phyloP scores from a whole-genome alignment of 768 basidiomycete species.

The Rhodotorula sphaerocarpa region DNA sequence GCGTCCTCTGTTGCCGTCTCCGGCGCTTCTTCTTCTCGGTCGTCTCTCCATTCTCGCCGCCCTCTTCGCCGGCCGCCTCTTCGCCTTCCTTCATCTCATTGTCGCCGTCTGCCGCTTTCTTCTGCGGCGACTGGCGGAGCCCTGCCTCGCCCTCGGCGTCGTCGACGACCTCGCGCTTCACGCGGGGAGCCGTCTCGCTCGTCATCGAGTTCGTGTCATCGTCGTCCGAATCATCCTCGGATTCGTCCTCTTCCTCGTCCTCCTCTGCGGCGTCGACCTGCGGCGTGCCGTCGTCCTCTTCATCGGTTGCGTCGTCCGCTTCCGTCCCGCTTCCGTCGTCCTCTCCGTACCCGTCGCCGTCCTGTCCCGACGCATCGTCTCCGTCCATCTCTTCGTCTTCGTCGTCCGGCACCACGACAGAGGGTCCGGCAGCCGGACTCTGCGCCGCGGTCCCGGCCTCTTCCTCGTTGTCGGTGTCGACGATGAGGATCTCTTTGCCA shows the following conservation, averaged over 20 bases:
- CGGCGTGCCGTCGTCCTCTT: neutral
- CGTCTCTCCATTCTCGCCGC: neutral
- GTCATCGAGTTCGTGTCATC: slow-evolving; percentile 14
- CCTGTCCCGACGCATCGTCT: slow-evolving; percentile 8
- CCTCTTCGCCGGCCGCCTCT: neutral
- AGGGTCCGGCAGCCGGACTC: no score
- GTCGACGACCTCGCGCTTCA: slow-evolving; percentile 9
- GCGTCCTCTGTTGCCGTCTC: neutral
- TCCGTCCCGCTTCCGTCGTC: slow-evolving; percentile 14
- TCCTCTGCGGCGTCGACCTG: neutral
- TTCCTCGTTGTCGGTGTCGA: slow-evolving; percentile 10
- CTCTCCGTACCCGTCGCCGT: neutral
- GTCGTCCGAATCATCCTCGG: slow-evolving; percentile 24
- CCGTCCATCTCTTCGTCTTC: slow-evolving; percentile 7
- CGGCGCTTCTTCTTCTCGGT: slow-evolving; percentile 21
- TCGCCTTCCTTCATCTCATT: slow-evolving; percentile 1
- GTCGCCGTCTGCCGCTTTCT: neutral
- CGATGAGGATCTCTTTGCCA: slow-evolving; percentile 3
- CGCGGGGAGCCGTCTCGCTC: slow-evolving; percentile 3
- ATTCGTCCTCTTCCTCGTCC: slow-evolving; percentile 5
- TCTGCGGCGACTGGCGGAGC: slow-evolving; percentile 6
- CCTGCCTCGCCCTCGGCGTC: slow-evolving; percentile 4
- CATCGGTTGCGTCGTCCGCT: neutral
- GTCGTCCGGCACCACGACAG: neutral
- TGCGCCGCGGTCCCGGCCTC: slow-evolving; percentile 3